Percentiles rank a stretch among this genome's conserved stretches.
phyloP scores from a whole-genome alignment of 768 basidiomycete genomes.

The Tremella yokohamensis region DNA sequence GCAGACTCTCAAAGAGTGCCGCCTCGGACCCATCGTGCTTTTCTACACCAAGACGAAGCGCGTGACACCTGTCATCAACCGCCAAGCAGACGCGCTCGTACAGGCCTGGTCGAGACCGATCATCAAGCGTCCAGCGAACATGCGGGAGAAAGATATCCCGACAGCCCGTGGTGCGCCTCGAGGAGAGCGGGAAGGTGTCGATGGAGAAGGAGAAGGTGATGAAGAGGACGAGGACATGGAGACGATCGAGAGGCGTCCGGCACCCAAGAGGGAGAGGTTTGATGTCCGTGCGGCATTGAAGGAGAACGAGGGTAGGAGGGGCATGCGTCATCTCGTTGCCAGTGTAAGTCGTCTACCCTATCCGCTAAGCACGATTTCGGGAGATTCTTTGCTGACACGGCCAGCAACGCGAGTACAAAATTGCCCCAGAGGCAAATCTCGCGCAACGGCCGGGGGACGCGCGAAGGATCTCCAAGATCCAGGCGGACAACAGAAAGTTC shows the following conservation, averaged over 20 bases:
- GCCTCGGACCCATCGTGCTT: slow-evolving; percentile 79
- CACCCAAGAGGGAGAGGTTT: slow-evolving; percentile 26
- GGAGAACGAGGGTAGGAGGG: slow-evolving; percentile 41
- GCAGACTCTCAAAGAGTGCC: slow-evolving; percentile 81
- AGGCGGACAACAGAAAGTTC: slow-evolving; percentile 43
- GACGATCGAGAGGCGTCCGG: slow-evolving; percentile 4
- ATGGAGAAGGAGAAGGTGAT: slow-evolving; percentile 12
- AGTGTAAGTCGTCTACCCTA: slow-evolving; percentile 22
- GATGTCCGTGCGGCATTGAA: slow-evolving; percentile 28
- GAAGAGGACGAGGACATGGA: slow-evolving; percentile 12
- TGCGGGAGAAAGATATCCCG: slow-evolving; percentile 15
- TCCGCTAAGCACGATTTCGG: background rate
- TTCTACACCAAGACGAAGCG: slow-evolving; percentile 97
- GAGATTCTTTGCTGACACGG: background rate
- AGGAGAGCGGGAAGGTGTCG: background rate
- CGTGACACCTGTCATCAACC: slow-evolving; percentile 73
- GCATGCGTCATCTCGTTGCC: slow-evolving; percentile 27
- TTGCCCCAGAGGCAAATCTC: slow-evolving; percentile 32
- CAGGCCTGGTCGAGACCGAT: slow-evolving; percentile 52
- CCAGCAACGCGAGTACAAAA: slow-evolving; percentile 41
- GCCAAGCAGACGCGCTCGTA: slow-evolving; percentile 78
- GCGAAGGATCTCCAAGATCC: slow-evolving; percentile 30
- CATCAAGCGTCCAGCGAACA: slow-evolving; percentile 38
- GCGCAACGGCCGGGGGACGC: slow-evolving; percentile 32
- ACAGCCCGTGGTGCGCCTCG: background rate